phyloP scores from a whole-genome alignment of 2,329 filamentous ascomycete species.

The Penicillium sp. region DNA sequence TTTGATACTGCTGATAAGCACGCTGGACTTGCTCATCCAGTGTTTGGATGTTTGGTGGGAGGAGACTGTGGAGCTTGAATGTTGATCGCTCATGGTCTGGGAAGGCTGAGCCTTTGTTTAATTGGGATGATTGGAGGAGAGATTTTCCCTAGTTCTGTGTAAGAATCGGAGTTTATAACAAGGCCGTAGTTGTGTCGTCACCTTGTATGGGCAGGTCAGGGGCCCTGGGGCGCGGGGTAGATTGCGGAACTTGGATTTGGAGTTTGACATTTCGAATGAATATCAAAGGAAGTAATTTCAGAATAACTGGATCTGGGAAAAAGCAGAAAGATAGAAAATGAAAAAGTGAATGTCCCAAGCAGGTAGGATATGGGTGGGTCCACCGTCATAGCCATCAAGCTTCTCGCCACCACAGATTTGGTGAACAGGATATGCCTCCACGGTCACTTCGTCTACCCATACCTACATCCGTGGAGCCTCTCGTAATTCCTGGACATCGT shows the following conservation, averaged over 20 bases:
- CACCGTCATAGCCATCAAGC: background rate
- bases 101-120: conserved; percentile 85
- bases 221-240: conserved; percentile 1
- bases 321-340: background rate
- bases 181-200: background rate
- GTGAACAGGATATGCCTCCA: too few species aligned
- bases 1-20: conserved; percentile 76
- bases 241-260: conserved; percentile 5
- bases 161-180: conserved; percentile 35
- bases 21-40: conserved; percentile 73
- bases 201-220: conserved; percentile 2
- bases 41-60: conserved; percentile 69
- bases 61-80: conserved; percentile 69
- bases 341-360: background rate
- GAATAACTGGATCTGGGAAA: background rate
- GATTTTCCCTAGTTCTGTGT: conserved; percentile 5
- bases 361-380: background rate
- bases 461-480: too few species aligned
- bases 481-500: too few species aligned
- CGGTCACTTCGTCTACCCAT: too few species aligned
- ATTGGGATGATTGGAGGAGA: conserved; percentile 63
- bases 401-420: too few species aligned
- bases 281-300: background rate
- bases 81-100: conserved; percentile 62
- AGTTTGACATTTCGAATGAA: background rate